These are phyloP conservation scores for Termitomyces sp. DNA, from an alignment of 768 basidiomycete species.

Conservation along the genomic window DNA sequence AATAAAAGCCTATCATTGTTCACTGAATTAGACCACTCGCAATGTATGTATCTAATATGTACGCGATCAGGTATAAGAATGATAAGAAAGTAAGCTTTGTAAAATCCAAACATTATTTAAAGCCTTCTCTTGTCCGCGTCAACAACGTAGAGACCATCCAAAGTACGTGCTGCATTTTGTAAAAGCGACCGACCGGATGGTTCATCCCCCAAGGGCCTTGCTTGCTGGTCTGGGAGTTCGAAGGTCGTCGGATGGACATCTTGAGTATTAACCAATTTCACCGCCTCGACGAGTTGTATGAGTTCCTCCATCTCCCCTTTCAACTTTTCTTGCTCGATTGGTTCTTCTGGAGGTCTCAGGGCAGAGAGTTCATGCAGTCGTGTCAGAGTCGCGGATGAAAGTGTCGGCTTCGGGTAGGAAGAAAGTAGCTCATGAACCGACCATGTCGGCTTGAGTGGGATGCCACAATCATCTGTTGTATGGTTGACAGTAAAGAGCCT, in stretches of 20 bases:
- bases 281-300: constrained; percentile 75
- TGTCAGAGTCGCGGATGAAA: constrained; percentile 51
- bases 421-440: constrained; percentile 73
- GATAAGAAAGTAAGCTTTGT: neutral
- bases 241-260: constrained; percentile 24
- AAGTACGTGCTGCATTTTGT: constrained; percentile 42
- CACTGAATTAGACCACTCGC: too few species aligned
- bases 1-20: neutral
- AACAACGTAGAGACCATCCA: constrained; percentile 57
- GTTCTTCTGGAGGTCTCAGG: constrained; percentile 59
- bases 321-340: constrained; percentile 43
- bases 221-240: constrained; percentile 27
- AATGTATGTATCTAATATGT: neutral
- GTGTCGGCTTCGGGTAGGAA: constrained; percentile 65
- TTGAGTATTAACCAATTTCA: constrained; percentile 51
- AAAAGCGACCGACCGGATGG: constrained; percentile 39
- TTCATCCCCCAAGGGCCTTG: constrained; percentile 7
- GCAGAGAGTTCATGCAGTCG: constrained; percentile 72
- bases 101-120: neutral
- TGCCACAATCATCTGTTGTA: constrained; percentile 50
- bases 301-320: constrained; percentile 65
- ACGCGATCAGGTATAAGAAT: neutral
- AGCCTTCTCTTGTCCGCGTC: constrained; percentile 37
- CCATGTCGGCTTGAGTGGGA: constrained; percentile 71
- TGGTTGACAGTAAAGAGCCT: constrained; percentile 5